phyloP scores from a whole-genome alignment of 2,329 filamentous ascomycete species.

The Pseudogymnoascus sp. region DNA sequence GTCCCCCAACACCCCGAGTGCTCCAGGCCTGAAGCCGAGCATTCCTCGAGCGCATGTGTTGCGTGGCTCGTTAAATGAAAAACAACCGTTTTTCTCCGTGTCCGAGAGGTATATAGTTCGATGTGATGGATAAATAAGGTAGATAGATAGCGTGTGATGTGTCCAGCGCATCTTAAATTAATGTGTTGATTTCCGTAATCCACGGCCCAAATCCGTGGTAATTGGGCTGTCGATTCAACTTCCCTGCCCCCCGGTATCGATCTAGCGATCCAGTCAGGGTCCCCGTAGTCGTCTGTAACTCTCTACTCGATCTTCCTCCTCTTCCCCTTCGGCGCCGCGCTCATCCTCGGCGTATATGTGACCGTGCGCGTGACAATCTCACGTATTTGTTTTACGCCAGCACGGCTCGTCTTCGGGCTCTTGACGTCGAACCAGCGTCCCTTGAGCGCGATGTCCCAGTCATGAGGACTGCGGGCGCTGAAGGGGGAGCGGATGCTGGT shows the following conservation, averaged over 20 bases:
- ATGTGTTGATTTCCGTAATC: not conserved
- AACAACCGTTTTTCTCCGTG: not conserved
- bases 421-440: conserved; percentile 52
- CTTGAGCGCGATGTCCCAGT: conserved; percentile 69
- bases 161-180: conserved; percentile 3
- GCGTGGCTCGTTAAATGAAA: not conserved
- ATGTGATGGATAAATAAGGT: conserved; percentile 3
- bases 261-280: not conserved
- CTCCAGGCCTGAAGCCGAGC: not conserved
- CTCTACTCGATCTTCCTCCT: conserved; percentile 62
- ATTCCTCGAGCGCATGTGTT: not conserved
- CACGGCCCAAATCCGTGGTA: not conserved
- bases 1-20: not conserved
- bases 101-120: not conserved
- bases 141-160: not conserved
- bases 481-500: conserved; percentile 59
- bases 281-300: not conserved
- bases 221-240: not conserved
- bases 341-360: conserved; percentile 80
- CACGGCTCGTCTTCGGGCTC: conserved; percentile 47
- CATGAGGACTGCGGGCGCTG: conserved; percentile 63
- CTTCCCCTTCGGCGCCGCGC: conserved; percentile 87
- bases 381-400: conserved; percentile 62
- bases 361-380: conserved; percentile 93
- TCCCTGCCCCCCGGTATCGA: not conserved